These are phyloP conservation scores for Tetracentron sinense DNA, from an alignment of 164 flowering plant genomes.

Conservation along the genomic window DNA sequence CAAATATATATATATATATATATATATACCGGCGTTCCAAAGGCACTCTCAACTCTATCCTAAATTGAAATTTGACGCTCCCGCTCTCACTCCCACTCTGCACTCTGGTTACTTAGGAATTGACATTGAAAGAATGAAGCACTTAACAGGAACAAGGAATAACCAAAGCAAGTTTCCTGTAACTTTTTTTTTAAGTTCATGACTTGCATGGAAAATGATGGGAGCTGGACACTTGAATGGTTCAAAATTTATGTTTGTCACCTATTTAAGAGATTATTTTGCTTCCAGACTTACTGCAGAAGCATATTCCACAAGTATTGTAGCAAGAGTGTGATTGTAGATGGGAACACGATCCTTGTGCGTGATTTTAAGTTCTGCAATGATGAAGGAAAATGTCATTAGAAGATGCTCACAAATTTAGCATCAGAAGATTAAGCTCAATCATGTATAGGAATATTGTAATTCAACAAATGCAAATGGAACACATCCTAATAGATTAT, in stretches of 20 bases:
- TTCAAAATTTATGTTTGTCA: not conserved
- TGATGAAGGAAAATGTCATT: not conserved
- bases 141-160: not conserved
- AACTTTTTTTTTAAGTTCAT: not conserved
- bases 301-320: slow-evolving; percentile 77
- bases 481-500: no score
- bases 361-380: slow-evolving; percentile 47
- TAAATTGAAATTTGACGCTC: no score
- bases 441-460: not conserved
- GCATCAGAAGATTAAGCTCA: not conserved
- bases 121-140: not conserved
- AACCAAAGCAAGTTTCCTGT: not conserved
- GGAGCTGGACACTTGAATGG: not conserved
- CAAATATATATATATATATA: no score
- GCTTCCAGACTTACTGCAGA: slow-evolving; percentile 66
- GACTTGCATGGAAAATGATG: not conserved
- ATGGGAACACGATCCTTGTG: slow-evolving; percentile 23
- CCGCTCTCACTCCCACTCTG: no score
- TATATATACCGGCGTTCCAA: no score
- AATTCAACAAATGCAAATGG: not conserved
- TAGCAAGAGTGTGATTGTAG: slow-evolving; percentile 86
- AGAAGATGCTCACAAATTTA: not conserved
- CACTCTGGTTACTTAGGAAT: no score
- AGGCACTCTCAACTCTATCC: no score
- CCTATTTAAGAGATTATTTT: not conserved